These are phyloP conservation scores for Pythium scleroteichum DNA, from an alignment of 352 stramenopile species.

Conservation along the genomic window DNA sequence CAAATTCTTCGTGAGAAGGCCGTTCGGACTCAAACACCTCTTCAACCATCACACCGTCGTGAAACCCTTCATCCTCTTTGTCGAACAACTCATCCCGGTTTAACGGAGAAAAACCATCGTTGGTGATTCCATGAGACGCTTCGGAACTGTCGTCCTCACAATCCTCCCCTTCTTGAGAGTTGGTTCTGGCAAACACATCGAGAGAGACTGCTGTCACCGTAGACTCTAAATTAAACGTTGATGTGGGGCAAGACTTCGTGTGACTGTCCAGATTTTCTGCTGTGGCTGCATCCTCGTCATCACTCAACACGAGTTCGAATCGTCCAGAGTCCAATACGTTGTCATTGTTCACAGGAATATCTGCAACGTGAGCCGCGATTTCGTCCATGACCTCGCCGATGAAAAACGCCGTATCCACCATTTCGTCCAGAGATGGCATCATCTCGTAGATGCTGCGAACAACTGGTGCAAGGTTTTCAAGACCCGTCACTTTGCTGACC, in stretches of 20 bases:
- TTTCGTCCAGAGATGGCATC: constrained; percentile 64
- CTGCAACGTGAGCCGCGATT: constrained; percentile 21
- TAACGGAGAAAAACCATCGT: neutral
- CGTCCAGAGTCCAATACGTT: constrained; percentile 16
- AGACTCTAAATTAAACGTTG: too few species aligned
- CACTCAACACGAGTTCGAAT: constrained; percentile 21
- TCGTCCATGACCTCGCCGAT: constrained; percentile 68
- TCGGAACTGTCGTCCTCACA: neutral
- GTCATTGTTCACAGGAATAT: constrained; percentile 22
- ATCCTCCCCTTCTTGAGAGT: neutral
- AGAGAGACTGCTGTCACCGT: too few species aligned
- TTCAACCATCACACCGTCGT: neutral
- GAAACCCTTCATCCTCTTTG: neutral
- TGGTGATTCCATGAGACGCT: too few species aligned
- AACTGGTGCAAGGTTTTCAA: constrained; percentile 45
- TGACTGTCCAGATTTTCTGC: neutral
- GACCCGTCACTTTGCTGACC: constrained; percentile 38
- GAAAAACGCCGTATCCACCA: constrained; percentile 53
- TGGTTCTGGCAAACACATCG: neutral
- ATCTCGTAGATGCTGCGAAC: constrained; percentile 53
- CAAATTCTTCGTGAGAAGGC: neutral
- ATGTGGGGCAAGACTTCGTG: too few species aligned
- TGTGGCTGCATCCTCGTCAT: constrained; percentile 8
- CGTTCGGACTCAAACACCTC: constrained; percentile 1
- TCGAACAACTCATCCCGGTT: neutral